These are phyloP conservation scores for Aphanomyces cochlioides DNA, from an alignment of 352 stramenopile genomes.

Conservation along the genomic window DNA sequence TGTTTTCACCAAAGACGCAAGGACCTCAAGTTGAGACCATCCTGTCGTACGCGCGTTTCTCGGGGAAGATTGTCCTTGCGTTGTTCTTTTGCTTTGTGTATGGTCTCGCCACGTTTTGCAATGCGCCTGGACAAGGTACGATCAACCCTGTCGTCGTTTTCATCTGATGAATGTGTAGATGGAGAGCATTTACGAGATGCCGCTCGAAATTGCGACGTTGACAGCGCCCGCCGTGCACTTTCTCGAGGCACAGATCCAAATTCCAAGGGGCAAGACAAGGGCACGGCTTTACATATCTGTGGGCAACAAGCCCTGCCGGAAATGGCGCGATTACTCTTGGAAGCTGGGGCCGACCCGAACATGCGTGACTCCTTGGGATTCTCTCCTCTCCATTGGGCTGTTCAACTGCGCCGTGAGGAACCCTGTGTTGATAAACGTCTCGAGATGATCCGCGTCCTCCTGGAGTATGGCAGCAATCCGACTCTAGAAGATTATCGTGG, in stretches of 20 bases:
- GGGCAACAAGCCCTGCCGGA: conserved; percentile 64
- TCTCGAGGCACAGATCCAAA: conserved; percentile 54
- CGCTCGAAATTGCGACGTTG: conserved; percentile 65
- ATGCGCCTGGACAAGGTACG: conserved; percentile 65
- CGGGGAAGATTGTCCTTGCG: conserved; percentile 47
- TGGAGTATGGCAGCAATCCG: conserved; percentile 55
- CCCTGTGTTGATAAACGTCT: conserved; percentile 54
- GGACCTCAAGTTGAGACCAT: conserved; percentile 3
- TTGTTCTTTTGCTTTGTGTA: conserved; percentile 52
- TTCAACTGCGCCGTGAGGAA: conserved; percentile 77
- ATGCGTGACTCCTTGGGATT: conserved; percentile 58
- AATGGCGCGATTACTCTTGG: conserved; percentile 55
- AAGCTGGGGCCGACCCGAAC: conserved; percentile 62
- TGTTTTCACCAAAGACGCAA: neutral
- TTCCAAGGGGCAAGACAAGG: conserved; percentile 51
- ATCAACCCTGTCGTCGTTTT: neutral
- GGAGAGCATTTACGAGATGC: conserved; percentile 73
- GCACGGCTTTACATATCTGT: conserved; percentile 73
- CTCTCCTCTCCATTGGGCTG: conserved; percentile 74
- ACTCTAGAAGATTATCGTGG: conserved; percentile 43
- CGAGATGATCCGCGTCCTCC: conserved; percentile 63
- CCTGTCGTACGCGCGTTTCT: conserved; percentile 40
- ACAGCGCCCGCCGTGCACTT: conserved; percentile 54
- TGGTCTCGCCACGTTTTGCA: conserved; percentile 58
- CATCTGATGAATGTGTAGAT: conserved; percentile 38